Base-by-base conservation (phyloP, 1,139 yeast species). In the Diutina rugosa region DNA sequence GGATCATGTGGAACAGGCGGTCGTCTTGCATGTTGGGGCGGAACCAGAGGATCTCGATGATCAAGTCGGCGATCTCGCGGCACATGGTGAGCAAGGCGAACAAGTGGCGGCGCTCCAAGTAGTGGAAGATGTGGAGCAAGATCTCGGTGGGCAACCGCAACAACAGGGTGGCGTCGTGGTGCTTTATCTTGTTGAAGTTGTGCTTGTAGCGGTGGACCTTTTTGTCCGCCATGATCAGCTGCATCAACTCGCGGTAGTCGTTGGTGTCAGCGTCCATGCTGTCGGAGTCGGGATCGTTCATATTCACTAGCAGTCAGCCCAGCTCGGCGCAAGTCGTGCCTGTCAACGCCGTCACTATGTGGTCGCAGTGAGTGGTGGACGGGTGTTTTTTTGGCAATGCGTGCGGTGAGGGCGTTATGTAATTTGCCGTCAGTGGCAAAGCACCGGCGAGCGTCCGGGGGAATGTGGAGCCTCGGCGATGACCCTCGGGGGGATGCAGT, bases 21-120 rank as follows among this genome's bases (percentile, higher is more conserved):
- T 76, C 80, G 62, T 78, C 80, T 65, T 78, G 87, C 72, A 81
- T 86, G 59, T 84, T 85, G 1, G 97, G 97, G 60, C 98, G 80
- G 66, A 89, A 88, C 95, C 97, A 91, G 49, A 91, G 73, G 57
- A 87, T 77, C 65, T 90, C 96, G 16, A 90, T 82, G 26, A 90
- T 84, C 55, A 89, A 74, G 61, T 83, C 81, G 38, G 91, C 90
- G 87, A 96, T 90, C 61, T 84, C 80, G 62, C 82, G 82, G 68
- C 96, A 90, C 9, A 90, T 95, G 1, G 90, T 77, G 59, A 90
- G 72, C 51, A 90, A 73, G 14, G 84, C 76, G 59, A 83, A 83
- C 62, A 87, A 76, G 67, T 90, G 96, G 60, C 78, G 79, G 55
- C 86, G 74, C 54, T 81, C 84, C 56, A 90, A 72, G 62, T 83